Evolutionary conservation across 331 rosid genomes (phyloP).

Genomic region (Spiraea crenata): DNA sequence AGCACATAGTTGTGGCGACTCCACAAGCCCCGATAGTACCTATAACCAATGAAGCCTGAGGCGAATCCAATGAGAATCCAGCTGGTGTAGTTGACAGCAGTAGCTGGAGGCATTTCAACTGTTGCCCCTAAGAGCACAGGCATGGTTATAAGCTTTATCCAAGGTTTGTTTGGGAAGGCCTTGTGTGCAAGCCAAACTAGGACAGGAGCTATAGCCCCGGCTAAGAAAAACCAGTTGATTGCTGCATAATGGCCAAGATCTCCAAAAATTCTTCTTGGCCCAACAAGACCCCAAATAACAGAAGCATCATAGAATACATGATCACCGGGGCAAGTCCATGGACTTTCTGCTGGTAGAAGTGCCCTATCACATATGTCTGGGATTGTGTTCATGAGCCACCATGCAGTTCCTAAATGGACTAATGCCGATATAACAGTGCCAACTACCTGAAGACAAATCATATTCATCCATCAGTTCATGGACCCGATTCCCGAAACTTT

Average conservation of each 20-base stretch:
- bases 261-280: conserved; percentile 74
- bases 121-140: conserved; percentile 62
- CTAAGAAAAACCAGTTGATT: conserved; percentile 69
- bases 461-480: neutral
- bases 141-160: conserved; percentile 58
- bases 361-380: conserved; percentile 63
- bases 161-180: conserved; percentile 49
- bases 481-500: conserved; percentile 10
- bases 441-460: conserved; percentile 38
- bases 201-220: conserved; percentile 44
- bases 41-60: conserved; percentile 55
- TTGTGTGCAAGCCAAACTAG: conserved; percentile 62
- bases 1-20: conserved; percentile 56
- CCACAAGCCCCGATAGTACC: conserved; percentile 67
- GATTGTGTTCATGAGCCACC: conserved; percentile 76
- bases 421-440: conserved; percentile 58
- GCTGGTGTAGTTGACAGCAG: conserved; percentile 63
- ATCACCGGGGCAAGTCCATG: conserved; percentile 88
- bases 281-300: conserved; percentile 78
- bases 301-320: conserved; percentile 86
- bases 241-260: conserved; percentile 64
- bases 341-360: conserved; percentile 62
- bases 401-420: conserved; percentile 69
- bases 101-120: conserved; percentile 63
- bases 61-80: conserved; percentile 64